A percentile compares a stretch with the other conserved stretches of the same genome.
Evolutionary conservation across 768 basidiomycete genomes (phyloP).

Genomic region (Podaxis sp.): DNA sequence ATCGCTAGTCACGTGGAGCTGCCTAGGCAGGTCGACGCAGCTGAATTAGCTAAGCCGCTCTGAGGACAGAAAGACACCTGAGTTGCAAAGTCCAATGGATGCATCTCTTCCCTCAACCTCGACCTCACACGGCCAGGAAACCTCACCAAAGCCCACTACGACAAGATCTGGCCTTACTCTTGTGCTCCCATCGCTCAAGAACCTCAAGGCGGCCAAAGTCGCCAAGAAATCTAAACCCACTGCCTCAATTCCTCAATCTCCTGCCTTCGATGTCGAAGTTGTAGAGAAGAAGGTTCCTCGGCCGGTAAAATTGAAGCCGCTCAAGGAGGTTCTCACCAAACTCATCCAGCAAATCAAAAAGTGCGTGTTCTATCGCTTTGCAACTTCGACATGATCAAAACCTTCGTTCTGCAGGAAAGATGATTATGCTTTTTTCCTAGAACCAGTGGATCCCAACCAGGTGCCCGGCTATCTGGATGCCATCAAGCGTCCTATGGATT

Average conservation of each 20-base stretch:
- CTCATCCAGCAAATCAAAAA: slow-evolving; percentile 75
- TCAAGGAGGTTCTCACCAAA: slow-evolving; percentile 71
- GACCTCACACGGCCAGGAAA: slow-evolving; percentile 2
- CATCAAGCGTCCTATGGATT: slow-evolving; percentile 88
- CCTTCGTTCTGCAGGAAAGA: slow-evolving; percentile 56
- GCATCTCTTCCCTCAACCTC: slow-evolving; percentile 12
- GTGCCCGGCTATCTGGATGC: slow-evolving; percentile 65
- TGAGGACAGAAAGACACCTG: slow-evolving; percentile 16
- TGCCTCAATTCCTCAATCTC: slow-evolving; percentile 19
- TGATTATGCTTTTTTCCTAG: slow-evolving; percentile 81
- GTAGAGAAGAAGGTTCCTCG: slow-evolving; percentile 47
- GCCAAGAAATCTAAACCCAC: slow-evolving; percentile 44
- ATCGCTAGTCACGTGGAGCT: slow-evolving; percentile 3
- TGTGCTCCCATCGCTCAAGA: slow-evolving; percentile 65
- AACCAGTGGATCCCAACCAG: slow-evolving; percentile 58
- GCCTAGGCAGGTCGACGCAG: not conserved
- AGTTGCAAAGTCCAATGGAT: slow-evolving; percentile 15
- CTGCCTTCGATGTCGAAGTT: slow-evolving; percentile 21
- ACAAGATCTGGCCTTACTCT: slow-evolving; percentile 57
- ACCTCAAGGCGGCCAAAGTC: slow-evolving; percentile 54
- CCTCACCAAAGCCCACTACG: slow-evolving; percentile 12
- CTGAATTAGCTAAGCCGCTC: slow-evolving; percentile 14
- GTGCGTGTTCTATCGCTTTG: slow-evolving; percentile 34
- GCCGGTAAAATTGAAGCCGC: slow-evolving; percentile 72
- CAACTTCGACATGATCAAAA: not conserved